Conservation (phyloP, 805 yeast genomes). For the Zygosaccharomyces kombuchaensis region DNA sequence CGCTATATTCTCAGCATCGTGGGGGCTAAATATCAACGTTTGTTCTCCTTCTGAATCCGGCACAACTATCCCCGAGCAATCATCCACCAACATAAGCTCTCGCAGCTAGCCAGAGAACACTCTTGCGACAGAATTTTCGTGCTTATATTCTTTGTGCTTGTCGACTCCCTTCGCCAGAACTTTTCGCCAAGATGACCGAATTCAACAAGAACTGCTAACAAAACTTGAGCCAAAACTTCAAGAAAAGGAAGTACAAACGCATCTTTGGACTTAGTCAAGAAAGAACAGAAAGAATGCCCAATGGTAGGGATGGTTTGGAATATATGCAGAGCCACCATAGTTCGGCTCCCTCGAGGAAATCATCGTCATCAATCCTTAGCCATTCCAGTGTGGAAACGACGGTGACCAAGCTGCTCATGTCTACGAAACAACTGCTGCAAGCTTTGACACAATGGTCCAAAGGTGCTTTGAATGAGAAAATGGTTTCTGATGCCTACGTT, state of each 20-base stretch:
- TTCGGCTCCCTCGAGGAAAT: slow-evolving; percentile 10
- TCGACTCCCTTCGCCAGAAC: background rate
- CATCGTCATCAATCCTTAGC: slow-evolving; percentile 18
- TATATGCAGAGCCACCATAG: background rate
- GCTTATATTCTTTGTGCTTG: slow-evolving; percentile 1
- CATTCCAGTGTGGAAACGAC: slow-evolving; percentile 67
- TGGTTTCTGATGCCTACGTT: slow-evolving; percentile 87
- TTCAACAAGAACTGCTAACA: background rate
- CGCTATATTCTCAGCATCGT: background rate
- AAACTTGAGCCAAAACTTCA: background rate
- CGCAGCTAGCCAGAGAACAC: background rate
- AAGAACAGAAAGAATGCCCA: slow-evolving; percentile 7
- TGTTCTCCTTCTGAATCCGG: slow-evolving; percentile 29
- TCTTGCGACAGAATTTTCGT: background rate
- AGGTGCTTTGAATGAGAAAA: slow-evolving; percentile 69
- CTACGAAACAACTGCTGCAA: slow-evolving; percentile 85
- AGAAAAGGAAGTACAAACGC: background rate
- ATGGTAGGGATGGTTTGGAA: slow-evolving; percentile 1
- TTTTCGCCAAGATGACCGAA: background rate
- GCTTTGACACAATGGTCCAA: slow-evolving; percentile 87
- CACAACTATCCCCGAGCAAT: slow-evolving; percentile 18
- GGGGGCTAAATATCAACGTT: slow-evolving; percentile 4
- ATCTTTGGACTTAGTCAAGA: no score
- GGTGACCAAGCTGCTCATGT: slow-evolving; percentile 72
- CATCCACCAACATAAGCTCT: slow-evolving; percentile 15